phyloP scores from a whole-genome alignment of 768 basidiomycete species.

The Cystoderma amianthinum region DNA sequence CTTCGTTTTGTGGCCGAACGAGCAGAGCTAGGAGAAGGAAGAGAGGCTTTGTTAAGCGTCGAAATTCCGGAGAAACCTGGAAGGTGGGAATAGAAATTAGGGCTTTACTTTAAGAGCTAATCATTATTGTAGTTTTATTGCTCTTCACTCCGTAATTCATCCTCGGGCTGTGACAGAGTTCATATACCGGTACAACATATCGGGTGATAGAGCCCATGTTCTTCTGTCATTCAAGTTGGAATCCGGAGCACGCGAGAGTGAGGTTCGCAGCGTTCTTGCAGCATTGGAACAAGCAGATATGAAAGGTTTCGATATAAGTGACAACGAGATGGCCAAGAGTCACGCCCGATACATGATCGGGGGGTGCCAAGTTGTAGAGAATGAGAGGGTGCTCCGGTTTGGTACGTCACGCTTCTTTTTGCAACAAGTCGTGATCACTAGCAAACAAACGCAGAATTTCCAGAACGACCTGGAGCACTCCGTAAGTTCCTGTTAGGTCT shows the following conservation, averaged over 20 bases:
- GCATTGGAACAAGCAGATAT: constrained; percentile 65
- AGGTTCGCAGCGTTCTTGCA: constrained; percentile 58
- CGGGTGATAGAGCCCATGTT: constrained; percentile 70
- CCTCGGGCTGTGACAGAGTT: constrained; percentile 95
- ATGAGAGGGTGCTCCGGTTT: constrained; percentile 91
- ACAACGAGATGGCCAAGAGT: constrained; percentile 93
- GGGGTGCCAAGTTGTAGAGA: constrained; percentile 64
- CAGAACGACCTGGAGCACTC: constrained; percentile 88
- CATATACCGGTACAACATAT: constrained; percentile 80
- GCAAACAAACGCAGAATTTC: constrained; percentile 88
- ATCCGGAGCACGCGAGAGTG: constrained; percentile 46
- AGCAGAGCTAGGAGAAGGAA: constrained; percentile 92
- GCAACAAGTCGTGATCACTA: background rate
- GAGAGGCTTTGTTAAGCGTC: constrained; percentile 91
- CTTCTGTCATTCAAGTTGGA: constrained; percentile 88
- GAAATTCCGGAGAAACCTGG: constrained; percentile 91
- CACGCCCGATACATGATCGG: constrained; percentile 95
- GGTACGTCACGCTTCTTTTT: constrained; percentile 43
- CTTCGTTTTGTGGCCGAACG: constrained; percentile 98
- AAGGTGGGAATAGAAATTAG: constrained; percentile 43
- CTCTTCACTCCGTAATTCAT: constrained; percentile 80
- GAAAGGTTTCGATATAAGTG: constrained; percentile 84
- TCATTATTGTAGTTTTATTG: constrained; percentile 60
- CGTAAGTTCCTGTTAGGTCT: constrained; percentile 84
- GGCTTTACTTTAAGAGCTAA: background rate